Percentiles rank a stretch among this genome's conserved stretches.
Conservation (phyloP, 257 asterid genomes). For the Agastache rugosa region DNA sequence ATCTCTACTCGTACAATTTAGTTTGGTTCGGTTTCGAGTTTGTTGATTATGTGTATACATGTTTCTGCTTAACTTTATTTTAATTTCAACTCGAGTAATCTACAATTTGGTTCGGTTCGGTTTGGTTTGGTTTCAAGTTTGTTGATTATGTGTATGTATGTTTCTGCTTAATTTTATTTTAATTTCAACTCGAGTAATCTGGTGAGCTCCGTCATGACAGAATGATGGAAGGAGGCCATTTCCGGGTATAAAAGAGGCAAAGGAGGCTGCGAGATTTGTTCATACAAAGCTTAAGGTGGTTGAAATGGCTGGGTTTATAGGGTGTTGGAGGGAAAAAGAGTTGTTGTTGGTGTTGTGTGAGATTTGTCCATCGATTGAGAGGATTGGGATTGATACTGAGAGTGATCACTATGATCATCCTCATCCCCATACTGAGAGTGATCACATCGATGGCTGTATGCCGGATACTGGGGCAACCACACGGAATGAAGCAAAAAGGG, state of each 20-base stretch:
- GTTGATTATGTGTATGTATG: no score
- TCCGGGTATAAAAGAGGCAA: neutral
- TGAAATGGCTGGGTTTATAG: neutral
- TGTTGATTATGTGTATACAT: no score
- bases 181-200: no score
- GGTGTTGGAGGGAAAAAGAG: neutral
- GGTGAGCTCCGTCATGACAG: neutral
- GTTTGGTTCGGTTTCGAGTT: no score
- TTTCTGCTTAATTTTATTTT: no score
- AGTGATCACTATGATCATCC: neutral
- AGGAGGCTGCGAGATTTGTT: neutral
- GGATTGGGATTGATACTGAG: neutral
- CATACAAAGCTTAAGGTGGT: neutral
- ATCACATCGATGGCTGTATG: no score
- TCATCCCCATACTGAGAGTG: neutral
- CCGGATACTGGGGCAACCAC: no score
- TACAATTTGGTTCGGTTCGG: no score
- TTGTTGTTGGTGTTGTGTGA: neutral
- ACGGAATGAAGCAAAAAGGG: no score
- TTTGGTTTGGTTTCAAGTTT: neutral
- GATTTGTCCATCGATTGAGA: neutral
- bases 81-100: no score
- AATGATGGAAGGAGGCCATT: neutral
- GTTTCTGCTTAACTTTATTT: no score
- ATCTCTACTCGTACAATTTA: no score